These are phyloP conservation scores for Santalum album DNA, from an alignment of 164 flowering plant genomes.

Conservation along the genomic window DNA sequence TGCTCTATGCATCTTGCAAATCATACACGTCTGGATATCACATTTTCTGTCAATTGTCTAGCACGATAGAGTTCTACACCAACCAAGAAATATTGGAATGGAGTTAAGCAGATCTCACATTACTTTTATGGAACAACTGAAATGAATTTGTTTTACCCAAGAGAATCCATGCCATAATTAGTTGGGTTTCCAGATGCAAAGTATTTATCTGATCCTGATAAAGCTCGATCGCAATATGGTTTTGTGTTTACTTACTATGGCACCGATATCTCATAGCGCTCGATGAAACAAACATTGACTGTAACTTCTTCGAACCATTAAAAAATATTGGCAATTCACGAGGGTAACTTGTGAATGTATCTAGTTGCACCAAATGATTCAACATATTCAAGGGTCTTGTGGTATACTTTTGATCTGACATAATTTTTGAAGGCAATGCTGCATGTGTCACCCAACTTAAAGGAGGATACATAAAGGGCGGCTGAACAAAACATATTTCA, in stretches of 20 bases:
- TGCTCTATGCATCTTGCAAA: not conserved
- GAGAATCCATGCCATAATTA: not conserved
- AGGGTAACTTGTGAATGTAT: not conserved
- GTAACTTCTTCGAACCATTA: not conserved
- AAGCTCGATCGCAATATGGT: not conserved
- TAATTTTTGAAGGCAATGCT: too few relatives aligned
- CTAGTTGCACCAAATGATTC: not conserved
- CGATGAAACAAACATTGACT: not conserved
- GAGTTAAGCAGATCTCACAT: not conserved
- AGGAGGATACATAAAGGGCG: too few relatives aligned
- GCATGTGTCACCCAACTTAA: too few relatives aligned
- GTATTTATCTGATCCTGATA: not conserved
- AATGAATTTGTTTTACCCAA: not conserved
- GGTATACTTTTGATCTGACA: too few relatives aligned
- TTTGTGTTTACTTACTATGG: not conserved
- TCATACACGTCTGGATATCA: not conserved
- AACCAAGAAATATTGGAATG: not conserved
- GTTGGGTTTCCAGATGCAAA: not conserved
- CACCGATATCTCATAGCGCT: not conserved
- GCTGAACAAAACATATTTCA: too few relatives aligned
- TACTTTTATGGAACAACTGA: slow-evolving; percentile 1
- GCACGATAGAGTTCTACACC: too few relatives aligned
- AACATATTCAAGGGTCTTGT: too few relatives aligned
- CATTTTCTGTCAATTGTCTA: too few relatives aligned
- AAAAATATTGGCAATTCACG: not conserved